Percentiles rank a stretch among this genome's conserved stretches.
Evolutionary conservation across 2,329 filamentous ascomycete genomes (phyloP).

Genomic region (Diatrype stigma): DNA sequence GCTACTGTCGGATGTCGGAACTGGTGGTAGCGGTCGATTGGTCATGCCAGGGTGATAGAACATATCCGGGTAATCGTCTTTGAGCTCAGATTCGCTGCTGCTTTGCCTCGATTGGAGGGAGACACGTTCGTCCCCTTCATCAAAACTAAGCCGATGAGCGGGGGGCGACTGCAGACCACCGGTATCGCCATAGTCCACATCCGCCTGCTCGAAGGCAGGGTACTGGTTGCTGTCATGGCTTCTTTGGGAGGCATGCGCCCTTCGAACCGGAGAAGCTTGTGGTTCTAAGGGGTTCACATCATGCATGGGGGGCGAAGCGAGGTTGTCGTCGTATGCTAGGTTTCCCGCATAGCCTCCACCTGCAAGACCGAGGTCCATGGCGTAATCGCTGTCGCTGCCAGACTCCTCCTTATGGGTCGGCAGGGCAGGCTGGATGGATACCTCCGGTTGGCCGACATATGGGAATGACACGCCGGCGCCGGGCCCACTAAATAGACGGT

Average conservation of each 20-base stretch:
- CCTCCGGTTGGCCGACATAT: conserved; percentile 36
- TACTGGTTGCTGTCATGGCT: conserved; percentile 38
- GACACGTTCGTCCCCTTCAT: conserved; percentile 80
- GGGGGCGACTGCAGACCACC: conserved; percentile 78
- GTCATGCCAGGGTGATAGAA: conserved; percentile 87
- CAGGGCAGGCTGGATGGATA: conserved; percentile 32
- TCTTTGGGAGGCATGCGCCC: conserved; percentile 29
- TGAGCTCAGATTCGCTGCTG: conserved; percentile 61
- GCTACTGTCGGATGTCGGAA: conserved; percentile 60
- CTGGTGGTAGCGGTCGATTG: conserved; percentile 58
- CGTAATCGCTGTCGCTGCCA: conserved; percentile 70
- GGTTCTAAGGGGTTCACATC: conserved; percentile 39
- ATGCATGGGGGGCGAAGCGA: conserved; percentile 36
- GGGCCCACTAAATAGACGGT: conserved; percentile 52
- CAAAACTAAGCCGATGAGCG: conserved; percentile 75
- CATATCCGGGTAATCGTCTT: conserved; percentile 79
- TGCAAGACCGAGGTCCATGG: conserved; percentile 69
- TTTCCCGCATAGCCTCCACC: conserved; percentile 64
- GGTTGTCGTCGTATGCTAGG: conserved; percentile 46
- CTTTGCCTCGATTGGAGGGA: conserved; percentile 53
- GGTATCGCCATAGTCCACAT: conserved; percentile 85
- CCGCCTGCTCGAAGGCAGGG: conserved; percentile 53
- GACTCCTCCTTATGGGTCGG: conserved; percentile 48
- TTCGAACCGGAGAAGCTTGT: conserved; percentile 44
- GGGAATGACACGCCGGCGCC: conserved; percentile 44